Conservation (phyloP, 257 asterid genomes). For the Solanum sejunctum region DNA sequence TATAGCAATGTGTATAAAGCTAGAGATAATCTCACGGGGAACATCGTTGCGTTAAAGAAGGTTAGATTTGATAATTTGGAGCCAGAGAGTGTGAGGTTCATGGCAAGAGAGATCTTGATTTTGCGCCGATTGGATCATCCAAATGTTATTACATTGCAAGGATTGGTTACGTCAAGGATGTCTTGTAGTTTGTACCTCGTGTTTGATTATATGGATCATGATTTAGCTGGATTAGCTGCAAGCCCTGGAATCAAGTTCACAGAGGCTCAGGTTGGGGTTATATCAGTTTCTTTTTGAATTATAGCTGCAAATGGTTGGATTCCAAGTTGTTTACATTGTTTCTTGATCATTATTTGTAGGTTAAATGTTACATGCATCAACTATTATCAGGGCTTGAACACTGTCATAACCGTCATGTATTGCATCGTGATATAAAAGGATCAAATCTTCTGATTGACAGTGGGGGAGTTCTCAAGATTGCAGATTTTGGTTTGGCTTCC, state of each 20-base stretch:
- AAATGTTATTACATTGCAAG: constrained; percentile 63
- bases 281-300: not conserved
- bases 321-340: constrained; percentile 2
- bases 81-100: constrained; percentile 82
- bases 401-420: constrained; percentile 61
- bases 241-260: constrained; percentile 66
- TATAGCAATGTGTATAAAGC: constrained; percentile 86
- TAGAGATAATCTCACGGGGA: constrained; percentile 52
- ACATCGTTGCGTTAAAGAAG: constrained; percentile 68
- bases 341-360: constrained; percentile 32
- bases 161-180: constrained; percentile 85
- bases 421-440: constrained; percentile 88
- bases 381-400: constrained; percentile 80
- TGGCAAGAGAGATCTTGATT: constrained; percentile 91
- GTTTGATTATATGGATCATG: constrained; percentile 79
- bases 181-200: constrained; percentile 80
- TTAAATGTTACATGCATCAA: constrained; percentile 76
- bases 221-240: constrained; percentile 80
- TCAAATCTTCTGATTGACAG: constrained; percentile 72
- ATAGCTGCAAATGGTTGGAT: constrained; percentile 1
- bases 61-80: constrained; percentile 85
- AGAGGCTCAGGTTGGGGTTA: constrained; percentile 55
- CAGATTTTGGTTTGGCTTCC: constrained; percentile 87
- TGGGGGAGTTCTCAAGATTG: constrained; percentile 69
- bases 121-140: constrained; percentile 88